Base-by-base conservation (phyloP, 495 filamentous ascomycete species). In the Aspergillus avenaceus region DNA sequence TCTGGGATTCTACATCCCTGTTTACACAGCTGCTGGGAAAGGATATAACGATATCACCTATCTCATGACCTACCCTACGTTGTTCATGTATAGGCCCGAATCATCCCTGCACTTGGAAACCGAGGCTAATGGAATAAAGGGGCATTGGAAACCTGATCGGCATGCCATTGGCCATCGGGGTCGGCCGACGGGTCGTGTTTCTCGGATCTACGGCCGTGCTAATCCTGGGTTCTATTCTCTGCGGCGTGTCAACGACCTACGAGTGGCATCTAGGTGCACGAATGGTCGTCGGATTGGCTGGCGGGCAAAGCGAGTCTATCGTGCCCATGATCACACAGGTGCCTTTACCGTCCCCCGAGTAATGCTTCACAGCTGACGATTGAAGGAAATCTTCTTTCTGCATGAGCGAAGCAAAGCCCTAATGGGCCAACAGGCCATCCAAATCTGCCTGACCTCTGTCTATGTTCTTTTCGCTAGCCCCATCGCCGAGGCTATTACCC, bases 101-200 rank as follows among this genome's bases (percentile, higher is more conserved):
- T n/a, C n/a, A n/a, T n/a, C n/a, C n/a, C n/a, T n/a, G n/a, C 32
- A 36, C 32, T 5, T 18, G 6, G 32, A 13, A 18, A 36, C 6
- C 32, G 12, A 14, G 9, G 9, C 32, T 36, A n/a, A 36, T 18
- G 9, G 1, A 19, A 21, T 19, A 4, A 11, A 62, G 59, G 63
- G 72, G 72, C 8, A 55, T 73, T 40, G 70, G 68, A 0, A 70
- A 71, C 29, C 56, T 73, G 16, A 52, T 75, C 21, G 67, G 68
- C 47, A 66, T 72, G 63, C 72, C 72, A 28, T 42, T 73, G 1
- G 68, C 72, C 2, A 58, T 73, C 25, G 64, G 66, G 5, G 52
- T 72, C 34, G 72, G 72, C 11, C 61, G 70, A 31, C 62, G 72
- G 13, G 57, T 66, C 13, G 67, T 72, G 4, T 59, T 69, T 6